A percentile compares a stretch with the other conserved stretches of the same genome.
Conservation (phyloP, 192 early-diverging fungal species). For the Powellomyces hirtus region DNA sequence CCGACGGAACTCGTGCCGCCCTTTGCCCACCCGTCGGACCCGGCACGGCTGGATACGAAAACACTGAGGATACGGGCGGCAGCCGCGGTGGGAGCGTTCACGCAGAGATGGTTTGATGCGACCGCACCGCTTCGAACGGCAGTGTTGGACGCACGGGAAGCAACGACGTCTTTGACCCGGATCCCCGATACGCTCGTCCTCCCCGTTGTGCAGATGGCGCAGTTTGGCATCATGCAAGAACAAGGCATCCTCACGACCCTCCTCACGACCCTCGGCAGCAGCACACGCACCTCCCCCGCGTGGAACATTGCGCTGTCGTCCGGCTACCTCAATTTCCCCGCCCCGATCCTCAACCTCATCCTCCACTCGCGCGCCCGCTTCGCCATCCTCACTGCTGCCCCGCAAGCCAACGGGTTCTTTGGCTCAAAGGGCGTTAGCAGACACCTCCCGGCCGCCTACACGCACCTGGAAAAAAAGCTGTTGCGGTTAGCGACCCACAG, state of each 20-base stretch:
- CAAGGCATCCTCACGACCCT: slow-evolving; percentile 61
- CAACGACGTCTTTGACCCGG: background rate
- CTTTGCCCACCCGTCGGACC: background rate
- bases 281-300: background rate
- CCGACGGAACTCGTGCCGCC: background rate
- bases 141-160: background rate
- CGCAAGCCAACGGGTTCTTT: slow-evolving; percentile 94
- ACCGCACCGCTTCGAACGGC: background rate
- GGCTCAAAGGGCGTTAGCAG: slow-evolving; percentile 78
- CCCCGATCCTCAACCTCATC: slow-evolving; percentile 62
- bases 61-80: background rate
- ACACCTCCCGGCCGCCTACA: slow-evolving; percentile 89
- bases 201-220: slow-evolving; percentile 86
- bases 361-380: slow-evolving; percentile 59
- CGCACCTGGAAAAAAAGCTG: slow-evolving; percentile 75
- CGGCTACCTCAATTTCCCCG: slow-evolving; percentile 92
- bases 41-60: background rate
- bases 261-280: slow-evolving; percentile 39
- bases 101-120: background rate
- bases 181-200: slow-evolving; percentile 44
- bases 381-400: slow-evolving; percentile 78
- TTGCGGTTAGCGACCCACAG: slow-evolving; percentile 34
- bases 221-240: slow-evolving; percentile 79
- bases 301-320: slow-evolving; percentile 75
- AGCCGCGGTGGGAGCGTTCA: slow-evolving; percentile 8